Conservation (phyloP, 495 filamentous ascomycete genomes). For the Thermothielavioides terrestris region DNA sequence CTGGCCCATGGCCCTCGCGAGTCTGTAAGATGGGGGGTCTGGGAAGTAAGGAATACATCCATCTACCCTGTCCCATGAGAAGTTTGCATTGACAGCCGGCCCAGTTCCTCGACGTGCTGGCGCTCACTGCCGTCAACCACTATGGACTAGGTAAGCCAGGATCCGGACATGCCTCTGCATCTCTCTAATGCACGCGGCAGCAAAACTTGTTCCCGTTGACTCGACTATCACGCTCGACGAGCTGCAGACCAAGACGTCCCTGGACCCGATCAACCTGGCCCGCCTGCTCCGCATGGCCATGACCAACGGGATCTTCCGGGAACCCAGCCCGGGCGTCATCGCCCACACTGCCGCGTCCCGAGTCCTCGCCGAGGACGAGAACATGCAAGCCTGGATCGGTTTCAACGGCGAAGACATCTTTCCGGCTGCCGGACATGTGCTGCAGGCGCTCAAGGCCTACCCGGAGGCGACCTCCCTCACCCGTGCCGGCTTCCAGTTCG, state of each 20-base stretch:
- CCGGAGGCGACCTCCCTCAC: slow-evolving; percentile 34
- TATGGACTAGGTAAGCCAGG: slow-evolving; percentile 29
- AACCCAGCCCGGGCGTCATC: slow-evolving; percentile 41
- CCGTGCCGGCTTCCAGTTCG: slow-evolving; percentile 41
- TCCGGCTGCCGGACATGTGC: slow-evolving; percentile 35
- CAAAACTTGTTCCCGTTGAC: slow-evolving; percentile 32
- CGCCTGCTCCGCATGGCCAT: slow-evolving; percentile 50
- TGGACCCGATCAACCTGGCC: slow-evolving; percentile 39
- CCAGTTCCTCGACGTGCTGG: slow-evolving; percentile 33
- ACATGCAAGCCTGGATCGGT: slow-evolving; percentile 42
- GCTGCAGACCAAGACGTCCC: slow-evolving; percentile 31
- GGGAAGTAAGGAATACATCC: slow-evolving; percentile 29
- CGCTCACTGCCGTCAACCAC: slow-evolving; percentile 32
- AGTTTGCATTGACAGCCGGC: background rate
- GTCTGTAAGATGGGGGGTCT: slow-evolving; percentile 33
- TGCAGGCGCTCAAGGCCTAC: slow-evolving; percentile 27
- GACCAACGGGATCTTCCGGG: slow-evolving; percentile 48
- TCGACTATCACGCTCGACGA: slow-evolving; percentile 36
- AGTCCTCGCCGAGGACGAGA: slow-evolving; percentile 34
- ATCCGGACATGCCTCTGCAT: no score
- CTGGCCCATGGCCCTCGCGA: slow-evolving; percentile 38
- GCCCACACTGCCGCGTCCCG: slow-evolving; percentile 45
- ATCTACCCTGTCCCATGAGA: background rate
- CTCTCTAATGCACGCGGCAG: slow-evolving; percentile 10
- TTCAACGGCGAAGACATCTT: slow-evolving; percentile 46